Base-by-base conservation (phyloP, 2,329 filamentous ascomycete species). In the Monosporascus sp. region DNA sequence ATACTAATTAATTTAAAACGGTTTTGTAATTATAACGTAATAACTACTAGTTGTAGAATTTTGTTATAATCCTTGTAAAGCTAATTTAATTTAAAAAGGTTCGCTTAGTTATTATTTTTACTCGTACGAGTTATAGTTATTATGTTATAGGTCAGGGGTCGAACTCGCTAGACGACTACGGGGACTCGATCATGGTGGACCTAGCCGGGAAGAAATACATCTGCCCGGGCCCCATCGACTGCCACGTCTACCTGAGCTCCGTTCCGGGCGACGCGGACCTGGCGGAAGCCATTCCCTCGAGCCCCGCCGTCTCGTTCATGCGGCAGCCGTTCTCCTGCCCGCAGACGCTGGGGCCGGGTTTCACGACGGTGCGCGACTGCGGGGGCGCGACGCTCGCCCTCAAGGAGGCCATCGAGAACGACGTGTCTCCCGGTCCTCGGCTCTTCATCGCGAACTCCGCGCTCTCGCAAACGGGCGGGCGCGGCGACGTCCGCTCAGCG, bases 331-430 rank as follows among this genome's bases (percentile, higher is more conserved):
- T 72, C 52, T 68, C 78, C 6, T 72, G 69, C 53, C 55, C 64
- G 9, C 71, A 79, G 52, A 83, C 82, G 68, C 72, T 85, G 0
- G 64, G 68, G 41, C 73, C 81, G 18, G 82, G 82, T 1, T 85
- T 84, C 66, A 85, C 82, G 1, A 78, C 72, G 2, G 72, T 81
- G 3, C 74, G 82, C 3, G 82, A 85, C 60, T 81, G 77, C 37
- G 82, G 81, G 1, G 82, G 82, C 4, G 81, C 81, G 1, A 70
- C 71, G 0, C 65, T 78, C 0, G 77, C 81, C 1, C 68, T 85
- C 18, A 80, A 79, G 57, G 72, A 84, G 58, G 80, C 82, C 1
- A 71, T 84, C 17, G 73, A 70, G 1, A 79, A 85, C n/a, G 75
- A 75, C 2, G 71, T 83, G 0, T 73, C 80, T 39, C 74, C 75